phyloP scores from a whole-genome alignment of 805 yeast genomes.

The Hermanozyma aechmeae region DNA sequence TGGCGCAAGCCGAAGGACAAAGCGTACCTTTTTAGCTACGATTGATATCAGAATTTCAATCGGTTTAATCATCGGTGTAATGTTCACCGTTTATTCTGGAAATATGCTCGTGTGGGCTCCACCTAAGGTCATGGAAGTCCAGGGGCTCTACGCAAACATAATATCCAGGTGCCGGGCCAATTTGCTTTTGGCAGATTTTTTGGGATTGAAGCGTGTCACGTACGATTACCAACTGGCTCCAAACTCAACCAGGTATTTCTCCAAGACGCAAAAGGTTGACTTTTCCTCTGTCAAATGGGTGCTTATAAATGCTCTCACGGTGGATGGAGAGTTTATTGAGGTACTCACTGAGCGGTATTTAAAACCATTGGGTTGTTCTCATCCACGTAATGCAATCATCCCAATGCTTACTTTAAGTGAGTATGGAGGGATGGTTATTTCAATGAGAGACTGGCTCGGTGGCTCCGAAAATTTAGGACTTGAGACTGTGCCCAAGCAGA shows the following conservation, averaged over 20 bases:
- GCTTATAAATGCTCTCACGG: slow-evolving; percentile 75
- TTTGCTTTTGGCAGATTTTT: slow-evolving; percentile 73
- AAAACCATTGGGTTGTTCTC: slow-evolving; percentile 77
- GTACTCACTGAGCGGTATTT: slow-evolving; percentile 85
- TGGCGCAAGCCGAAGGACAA: slow-evolving; percentile 24
- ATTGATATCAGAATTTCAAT: slow-evolving; percentile 48
- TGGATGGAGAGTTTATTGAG: slow-evolving; percentile 89
- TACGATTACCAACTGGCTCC: slow-evolving; percentile 91
- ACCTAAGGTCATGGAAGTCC: slow-evolving; percentile 58
- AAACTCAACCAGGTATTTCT: slow-evolving; percentile 68
- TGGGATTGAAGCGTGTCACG: slow-evolving; percentile 82
- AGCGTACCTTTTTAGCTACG: slow-evolving; percentile 45
- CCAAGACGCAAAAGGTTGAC: slow-evolving; percentile 66
- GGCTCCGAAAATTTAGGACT: slow-evolving; percentile 53
- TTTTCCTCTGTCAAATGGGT: slow-evolving; percentile 82
- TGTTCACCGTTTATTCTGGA: slow-evolving; percentile 80
- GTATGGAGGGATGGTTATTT: slow-evolving; percentile 92
- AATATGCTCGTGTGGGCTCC: slow-evolving; percentile 76
- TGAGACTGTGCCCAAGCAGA: slow-evolving; percentile 23
- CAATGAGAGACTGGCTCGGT: slow-evolving; percentile 87
- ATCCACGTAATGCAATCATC: slow-evolving; percentile 67
- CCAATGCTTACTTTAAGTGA: slow-evolving; percentile 86
- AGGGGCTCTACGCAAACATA: slow-evolving; percentile 81
- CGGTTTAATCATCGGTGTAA: slow-evolving; percentile 74
- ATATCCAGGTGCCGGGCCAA: slow-evolving; percentile 65